Evolutionary conservation across 2,329 filamentous ascomycete genomes (phyloP).

Genomic region (Fusarium sp.): DNA sequence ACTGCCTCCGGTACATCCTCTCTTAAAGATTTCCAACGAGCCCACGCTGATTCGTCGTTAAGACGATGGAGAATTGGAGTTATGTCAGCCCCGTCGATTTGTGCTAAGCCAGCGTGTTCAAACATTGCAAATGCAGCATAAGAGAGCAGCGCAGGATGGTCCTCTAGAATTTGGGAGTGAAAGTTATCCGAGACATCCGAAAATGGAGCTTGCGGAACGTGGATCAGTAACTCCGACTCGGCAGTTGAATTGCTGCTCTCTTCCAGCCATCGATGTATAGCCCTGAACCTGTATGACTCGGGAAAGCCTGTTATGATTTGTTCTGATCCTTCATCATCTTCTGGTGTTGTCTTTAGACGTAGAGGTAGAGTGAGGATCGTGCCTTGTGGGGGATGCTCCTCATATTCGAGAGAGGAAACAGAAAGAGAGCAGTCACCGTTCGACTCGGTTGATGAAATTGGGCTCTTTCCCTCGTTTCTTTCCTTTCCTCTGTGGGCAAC

Average conservation of each 20-base stretch:
- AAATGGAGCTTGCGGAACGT: no score
- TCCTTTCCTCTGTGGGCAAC: no score
- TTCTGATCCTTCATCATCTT: rapidly evolving
- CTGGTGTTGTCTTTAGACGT: rapidly evolving
- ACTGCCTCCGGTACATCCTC: not conserved
- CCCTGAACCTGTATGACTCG: rapidly evolving
- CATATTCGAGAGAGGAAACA: not conserved
- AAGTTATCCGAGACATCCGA: no score
- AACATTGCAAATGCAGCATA: not conserved
- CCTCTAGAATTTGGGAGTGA: not conserved
- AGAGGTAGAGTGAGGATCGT: not conserved
- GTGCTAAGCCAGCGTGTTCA: not conserved
- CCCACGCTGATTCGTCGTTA: not conserved
- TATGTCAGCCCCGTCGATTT: rapidly evolving
- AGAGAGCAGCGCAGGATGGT: not conserved
- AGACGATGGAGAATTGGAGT: not conserved
- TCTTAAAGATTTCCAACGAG: not conserved
- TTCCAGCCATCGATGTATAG: not conserved
- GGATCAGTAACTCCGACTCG: not conserved
- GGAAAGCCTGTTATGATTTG: rapidly evolving
- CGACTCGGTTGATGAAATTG: rapidly evolving
- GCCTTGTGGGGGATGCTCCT: rapidly evolving
- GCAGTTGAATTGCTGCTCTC: not conserved
- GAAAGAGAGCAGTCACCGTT: not conserved
- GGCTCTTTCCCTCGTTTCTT: not conserved